Evolutionary conservation across 768 basidiomycete species (phyloP), one percentile per base, ranked within the genome.

Genomic region (Lactarius quietus): DNA sequence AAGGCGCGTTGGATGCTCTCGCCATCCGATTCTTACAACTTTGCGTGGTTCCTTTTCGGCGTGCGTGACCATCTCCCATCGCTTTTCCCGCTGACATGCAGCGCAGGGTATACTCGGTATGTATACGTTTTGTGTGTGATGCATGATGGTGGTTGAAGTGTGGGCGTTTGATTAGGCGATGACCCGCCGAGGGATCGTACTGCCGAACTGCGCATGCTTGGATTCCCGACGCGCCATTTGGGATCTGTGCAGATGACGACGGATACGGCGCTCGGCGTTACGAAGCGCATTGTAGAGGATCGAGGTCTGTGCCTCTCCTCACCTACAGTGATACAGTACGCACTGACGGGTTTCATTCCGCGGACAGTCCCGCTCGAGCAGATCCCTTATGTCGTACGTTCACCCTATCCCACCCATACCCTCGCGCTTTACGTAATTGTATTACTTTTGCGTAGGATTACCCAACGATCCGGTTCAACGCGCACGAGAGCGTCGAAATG

Each of bases 211-310:
- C 88, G 96, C 35, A 82, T 81, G 18, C 78, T 94, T 41, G 95
- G 95, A 1, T 99, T 96, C 74, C 91, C 93, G 1, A 84, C 84
- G 7, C 84, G 97, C 36, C 92, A 91, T 75, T 80, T 99, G 9
- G 95, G 94, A 0, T 79, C 86, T 2, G 80, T 93, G 1, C 97
- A 99, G 76, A 99, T 99, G 97, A 98, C 97, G 36, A 99, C 97
- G 0, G 96, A 99, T 76, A 98, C 96, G 1, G 96, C 96, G 1
- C 79, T 98, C 0, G 93, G 90, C 6, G 96, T 97, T 5, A 93
- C 93, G 1, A 95, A 93, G 73, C 76, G 84, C 5, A 88, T 95
- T 18, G 87, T 94, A 0, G 75, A 87, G 55, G 91, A 95, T 73
- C 82, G 85, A 72, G 77, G 86, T 87, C 66, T 59, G 81, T 72